These are phyloP conservation scores for Primulina huaijiensis DNA, from an alignment of 257 asterid genomes.

Conservation along the genomic window DNA sequence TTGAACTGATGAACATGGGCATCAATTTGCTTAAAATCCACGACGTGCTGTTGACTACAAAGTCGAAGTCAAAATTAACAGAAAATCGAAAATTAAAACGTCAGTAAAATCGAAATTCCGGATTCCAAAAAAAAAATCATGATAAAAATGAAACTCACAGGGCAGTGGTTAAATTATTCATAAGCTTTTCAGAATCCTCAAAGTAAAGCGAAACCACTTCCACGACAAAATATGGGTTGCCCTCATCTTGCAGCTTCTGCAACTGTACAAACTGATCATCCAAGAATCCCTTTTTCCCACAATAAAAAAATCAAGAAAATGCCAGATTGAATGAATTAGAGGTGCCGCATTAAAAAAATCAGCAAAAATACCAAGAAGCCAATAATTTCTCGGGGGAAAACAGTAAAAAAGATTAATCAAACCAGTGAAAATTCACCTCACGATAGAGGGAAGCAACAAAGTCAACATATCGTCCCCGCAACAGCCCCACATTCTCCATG, in stretches of 20 bases:
- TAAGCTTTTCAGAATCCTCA: conserved; percentile 67
- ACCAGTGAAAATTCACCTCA: conserved; percentile 22
- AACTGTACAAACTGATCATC: conserved; percentile 70
- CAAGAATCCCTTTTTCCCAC: conserved; percentile 39
- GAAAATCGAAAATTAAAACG: background rate
- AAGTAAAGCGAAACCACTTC: conserved; percentile 73
- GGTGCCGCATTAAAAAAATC: conserved; percentile 4
- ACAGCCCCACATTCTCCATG: conserved; percentile 36
- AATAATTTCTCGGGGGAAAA: background rate
- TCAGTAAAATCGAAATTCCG: conserved; percentile 8
- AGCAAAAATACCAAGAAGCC: background rate
- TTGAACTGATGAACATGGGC: conserved; percentile 70
- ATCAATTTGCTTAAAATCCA: conserved; percentile 67
- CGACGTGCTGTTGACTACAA: conserved; percentile 54
- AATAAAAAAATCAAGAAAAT: background rate
- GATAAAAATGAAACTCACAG: conserved; percentile 39
- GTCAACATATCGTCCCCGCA: conserved; percentile 42
- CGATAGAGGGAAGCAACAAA: conserved; percentile 34
- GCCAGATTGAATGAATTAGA: conserved; percentile 6
- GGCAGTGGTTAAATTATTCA: conserved; percentile 51
- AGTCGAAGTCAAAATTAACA: conserved; percentile 8
- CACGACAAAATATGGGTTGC: conserved; percentile 66
- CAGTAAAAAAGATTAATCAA: background rate
- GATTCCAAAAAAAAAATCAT: background rate
- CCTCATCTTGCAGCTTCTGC: conserved; percentile 69